phyloP scores from a whole-genome alignment of 2,329 filamentous ascomycete genomes.

The Diplocarpon rosae region DNA sequence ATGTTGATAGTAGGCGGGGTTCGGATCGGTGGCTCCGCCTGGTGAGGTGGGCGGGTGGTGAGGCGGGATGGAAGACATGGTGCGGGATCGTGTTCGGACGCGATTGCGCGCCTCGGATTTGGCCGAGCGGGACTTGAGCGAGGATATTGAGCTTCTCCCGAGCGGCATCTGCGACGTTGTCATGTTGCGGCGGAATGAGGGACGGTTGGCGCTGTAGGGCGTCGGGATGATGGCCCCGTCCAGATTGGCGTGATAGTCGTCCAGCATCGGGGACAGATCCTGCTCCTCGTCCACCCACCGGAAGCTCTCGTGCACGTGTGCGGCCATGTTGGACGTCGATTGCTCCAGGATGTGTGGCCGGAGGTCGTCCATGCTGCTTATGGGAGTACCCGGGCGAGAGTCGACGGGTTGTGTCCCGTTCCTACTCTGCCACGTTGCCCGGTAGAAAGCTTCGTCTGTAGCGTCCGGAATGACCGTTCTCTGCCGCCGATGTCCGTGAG shows the following conservation, averaged over 20 bases:
- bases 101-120: slow-evolving; percentile 20
- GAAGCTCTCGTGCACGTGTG: slow-evolving; percentile 50
- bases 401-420: slow-evolving; percentile 26
- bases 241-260: slow-evolving; percentile 59
- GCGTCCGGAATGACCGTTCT: slow-evolving; percentile 39
- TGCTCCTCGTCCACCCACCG: slow-evolving; percentile 65
- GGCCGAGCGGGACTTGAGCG: slow-evolving; percentile 22
- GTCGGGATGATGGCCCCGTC: slow-evolving; percentile 38
- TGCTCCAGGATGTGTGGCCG: slow-evolving; percentile 6
- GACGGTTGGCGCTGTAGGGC: slow-evolving; percentile 36
- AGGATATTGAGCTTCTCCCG: slow-evolving; percentile 38
- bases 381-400: slow-evolving; percentile 20
- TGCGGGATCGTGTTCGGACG: slow-evolving; percentile 36
- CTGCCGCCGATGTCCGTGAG: slow-evolving; percentile 32
- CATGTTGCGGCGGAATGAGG: slow-evolving; percentile 59
- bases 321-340: slow-evolving; percentile 19
- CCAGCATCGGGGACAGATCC: slow-evolving; percentile 56
- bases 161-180: slow-evolving; percentile 60
- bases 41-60: slow-evolving; percentile 31
- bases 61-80: slow-evolving; percentile 41
- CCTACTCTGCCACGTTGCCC: slow-evolving; percentile 33
- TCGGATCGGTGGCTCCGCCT: slow-evolving; percentile 50
- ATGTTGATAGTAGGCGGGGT: slow-evolving; percentile 78
- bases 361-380: slow-evolving; percentile 13
- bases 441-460: slow-evolving; percentile 46